phyloP scores from a whole-genome alignment of 2,329 filamentous ascomycete species.

The Hypoxylon sp. region DNA sequence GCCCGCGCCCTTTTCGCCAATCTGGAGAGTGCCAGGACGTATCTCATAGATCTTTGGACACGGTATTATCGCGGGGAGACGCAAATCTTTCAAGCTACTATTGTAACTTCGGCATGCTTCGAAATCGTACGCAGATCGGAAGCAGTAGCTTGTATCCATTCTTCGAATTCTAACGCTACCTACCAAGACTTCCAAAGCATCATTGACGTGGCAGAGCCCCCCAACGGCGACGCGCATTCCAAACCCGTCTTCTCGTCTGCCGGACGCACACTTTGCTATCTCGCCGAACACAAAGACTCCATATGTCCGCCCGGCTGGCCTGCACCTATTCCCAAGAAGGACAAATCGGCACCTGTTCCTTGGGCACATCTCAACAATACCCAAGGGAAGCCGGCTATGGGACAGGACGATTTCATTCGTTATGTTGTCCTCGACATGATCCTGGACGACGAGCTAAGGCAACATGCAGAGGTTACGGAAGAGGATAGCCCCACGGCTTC shows the following conservation, averaged over 20 bases:
- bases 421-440: background rate
- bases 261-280: background rate
- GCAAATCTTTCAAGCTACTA: background rate
- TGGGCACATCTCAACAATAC: too few relatives aligned
- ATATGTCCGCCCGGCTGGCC: too few relatives aligned
- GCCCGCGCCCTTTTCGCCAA: background rate
- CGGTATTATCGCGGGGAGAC: background rate
- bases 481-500: too few relatives aligned
- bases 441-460: background rate
- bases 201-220: background rate
- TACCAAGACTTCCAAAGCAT: background rate
- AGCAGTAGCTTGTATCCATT: background rate
- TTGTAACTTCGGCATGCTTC: background rate
- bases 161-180: background rate
- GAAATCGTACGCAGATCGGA: background rate
- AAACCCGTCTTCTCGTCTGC: background rate
- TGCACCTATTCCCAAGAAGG: background rate
- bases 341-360: background rate
- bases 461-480: too few relatives aligned
- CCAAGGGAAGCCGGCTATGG: background rate
- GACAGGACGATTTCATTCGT: background rate
- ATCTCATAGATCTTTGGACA: background rate
- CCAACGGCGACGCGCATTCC: background rate
- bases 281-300: background rate
- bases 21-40: background rate